Evolutionary conservation across 306 rosid genomes (phyloP), one percentile per base, ranked within the genome.

Genomic region (Pyrus communis): DNA sequence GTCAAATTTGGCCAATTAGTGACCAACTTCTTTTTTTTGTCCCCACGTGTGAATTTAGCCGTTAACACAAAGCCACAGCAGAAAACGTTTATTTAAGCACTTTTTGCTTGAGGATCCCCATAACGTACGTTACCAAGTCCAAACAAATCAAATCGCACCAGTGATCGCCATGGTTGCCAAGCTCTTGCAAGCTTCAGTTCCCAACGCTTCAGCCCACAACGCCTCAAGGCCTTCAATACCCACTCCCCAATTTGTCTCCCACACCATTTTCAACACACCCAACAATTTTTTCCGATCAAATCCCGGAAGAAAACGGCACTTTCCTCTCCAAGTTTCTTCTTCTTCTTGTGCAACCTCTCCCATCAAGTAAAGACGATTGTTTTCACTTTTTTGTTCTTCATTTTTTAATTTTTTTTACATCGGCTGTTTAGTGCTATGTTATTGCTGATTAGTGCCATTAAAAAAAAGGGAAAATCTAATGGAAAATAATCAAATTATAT

Each of bases 81-180:
- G 21, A 51, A 49, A 51, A 2, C 9, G 55, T 51, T 5, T 58
- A n/a, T 58, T 12, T n/a, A 58, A 58, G 6, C 27, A n/a, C 62
- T 58, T 21, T n/a, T 58, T 22, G 23, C 5, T 58, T 9, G 28
- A 3, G 15, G 12, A 22, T 57, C 62, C 58, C 62, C 62, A 21
- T n/a, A n/a, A 55, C 23, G 27, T 58, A n/a, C 21, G 19, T 51
- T 12, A 21, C 62, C 58, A 28, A 15, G 33, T 23, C 12, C 22
- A 7, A 13, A 3, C 9, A 57, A 27, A 27, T 61, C 51, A 35
- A 49, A 42, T 51, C 31, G 1, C n/a, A 73, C 64, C 76, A 51
- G 21, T 17, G 55, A 51, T 38, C 49, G 49, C 60, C 76, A 86
- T 86, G 89, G 80, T 78, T 55, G 35, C 82, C 23, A 46, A 71